Evolutionary conservation across 441 rosid species (phyloP).

Genomic region (Euphorbia celastroides): DNA sequence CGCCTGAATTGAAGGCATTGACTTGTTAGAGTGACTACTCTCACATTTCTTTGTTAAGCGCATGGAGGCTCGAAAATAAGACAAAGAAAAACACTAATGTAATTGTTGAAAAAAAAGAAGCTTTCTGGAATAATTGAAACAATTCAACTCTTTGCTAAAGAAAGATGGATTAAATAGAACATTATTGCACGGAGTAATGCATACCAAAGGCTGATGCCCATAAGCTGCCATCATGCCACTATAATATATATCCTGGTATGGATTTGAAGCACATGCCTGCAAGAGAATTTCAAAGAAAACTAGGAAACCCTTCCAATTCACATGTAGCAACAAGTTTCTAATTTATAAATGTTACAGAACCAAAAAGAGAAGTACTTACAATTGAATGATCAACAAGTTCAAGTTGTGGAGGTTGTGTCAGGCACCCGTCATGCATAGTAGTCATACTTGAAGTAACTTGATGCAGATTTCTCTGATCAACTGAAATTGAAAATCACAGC

Average conservation of each 20-base stretch:
- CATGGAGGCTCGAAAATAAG: too few species aligned
- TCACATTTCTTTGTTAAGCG: too few species aligned
- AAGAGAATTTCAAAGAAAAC: conserved; percentile 28
- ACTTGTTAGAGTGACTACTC: not conserved
- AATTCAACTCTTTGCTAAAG: not conserved
- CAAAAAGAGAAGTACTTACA: conserved; percentile 34
- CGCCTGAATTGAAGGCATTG: conserved; percentile 41
- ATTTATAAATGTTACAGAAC: conserved; percentile 8
- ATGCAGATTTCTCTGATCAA: conserved; percentile 37
- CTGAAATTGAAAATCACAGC: conserved; percentile 28
- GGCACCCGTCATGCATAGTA: conserved; percentile 39
- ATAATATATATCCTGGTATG: conserved; percentile 74
- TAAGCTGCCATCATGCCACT: conserved; percentile 82
- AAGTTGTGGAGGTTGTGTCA: conserved; percentile 61
- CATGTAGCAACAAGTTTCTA: conserved; percentile 8
- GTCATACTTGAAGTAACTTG: conserved; percentile 35
- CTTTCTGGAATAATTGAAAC: not conserved
- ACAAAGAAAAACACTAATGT: too few species aligned
- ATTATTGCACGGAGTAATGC: conserved; percentile 9
- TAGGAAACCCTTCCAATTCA: conserved; percentile 22
- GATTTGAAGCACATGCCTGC: conserved; percentile 87
- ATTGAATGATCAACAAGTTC: conserved; percentile 94
- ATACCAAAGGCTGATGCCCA: conserved; percentile 84
- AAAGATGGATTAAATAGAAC: not conserved
- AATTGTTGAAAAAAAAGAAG: too few species aligned